phyloP scores from a whole-genome alignment of 2,329 filamentous ascomycete species.

The Ascochyta fabae region DNA sequence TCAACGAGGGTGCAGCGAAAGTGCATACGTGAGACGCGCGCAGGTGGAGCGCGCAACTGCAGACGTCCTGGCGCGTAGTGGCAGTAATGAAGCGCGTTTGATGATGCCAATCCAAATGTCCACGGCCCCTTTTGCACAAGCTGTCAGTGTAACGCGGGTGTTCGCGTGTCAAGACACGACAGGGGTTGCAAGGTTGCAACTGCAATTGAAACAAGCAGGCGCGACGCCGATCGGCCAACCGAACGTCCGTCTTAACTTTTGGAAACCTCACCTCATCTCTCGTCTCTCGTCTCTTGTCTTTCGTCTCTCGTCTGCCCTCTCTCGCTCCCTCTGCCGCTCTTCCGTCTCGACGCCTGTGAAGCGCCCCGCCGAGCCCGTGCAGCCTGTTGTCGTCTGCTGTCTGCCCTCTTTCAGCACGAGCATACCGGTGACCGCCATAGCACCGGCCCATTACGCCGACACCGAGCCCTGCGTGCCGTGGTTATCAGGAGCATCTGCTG shows the following conservation, averaged over 20 bases:
- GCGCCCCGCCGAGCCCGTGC: constrained; percentile 1
- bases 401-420: not conserved
- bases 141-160: constrained; percentile 6
- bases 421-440: not conserved
- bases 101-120: constrained; percentile 5
- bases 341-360: constrained; percentile 3
- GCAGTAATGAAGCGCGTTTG: constrained; percentile 3
- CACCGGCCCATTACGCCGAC: constrained; percentile 11
- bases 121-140: constrained; percentile 13
- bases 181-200: not conserved
- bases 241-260: constrained; percentile 13
- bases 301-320: constrained; percentile 1
- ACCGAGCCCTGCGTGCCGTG: constrained; percentile 3
- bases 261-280: constrained; percentile 16
- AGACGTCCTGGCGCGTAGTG: constrained; percentile 12
- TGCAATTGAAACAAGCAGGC: constrained; percentile 26
- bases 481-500: constrained; percentile 10
- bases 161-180: constrained; percentile 2
- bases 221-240: constrained; percentile 15
- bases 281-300: not conserved
- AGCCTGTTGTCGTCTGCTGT: constrained; percentile 1
- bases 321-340: not conserved
- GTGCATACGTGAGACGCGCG: not conserved
- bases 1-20: constrained; percentile 13
- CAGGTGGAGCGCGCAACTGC: constrained; percentile 3